Base-by-base conservation (phyloP, 2,329 filamentous ascomycete genomes). In the Escovopsis weberi region DNA sequence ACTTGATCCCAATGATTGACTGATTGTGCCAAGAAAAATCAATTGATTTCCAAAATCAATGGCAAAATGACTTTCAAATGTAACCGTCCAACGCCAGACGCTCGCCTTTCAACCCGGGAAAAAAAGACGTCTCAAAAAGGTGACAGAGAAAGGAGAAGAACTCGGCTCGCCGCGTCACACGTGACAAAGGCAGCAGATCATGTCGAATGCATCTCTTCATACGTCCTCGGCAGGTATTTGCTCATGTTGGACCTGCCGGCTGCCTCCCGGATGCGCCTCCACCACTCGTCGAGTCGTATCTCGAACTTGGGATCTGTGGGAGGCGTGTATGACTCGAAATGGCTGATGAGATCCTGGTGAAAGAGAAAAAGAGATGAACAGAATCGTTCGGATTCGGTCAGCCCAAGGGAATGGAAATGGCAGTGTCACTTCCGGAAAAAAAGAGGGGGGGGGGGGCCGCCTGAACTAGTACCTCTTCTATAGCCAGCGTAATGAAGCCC, bases 401-500 rank as follows among this genome's bases (percentile, higher is more conserved):
- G 8, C 28, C 28, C 8, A 30, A 42, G 32, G 36, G 12, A 26
- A 32, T 33, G 19, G 15, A 19, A 9, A 6, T 9, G 12, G 34
- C 38, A 33, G 35, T 12, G 39, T 23, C 30, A 23, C 23, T 4
- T 23, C 23, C 23, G 23, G 11, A 15, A 28, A 26, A 12, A 41
- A 33, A 2, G 28, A 11, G 26, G 37, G 32, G 11, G 26, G 37
- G n/a, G 12, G 11, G 26, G 37, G 9, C 18, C 26, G 19, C 26
- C n/a, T 11, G 12, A 32, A n/a, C 28, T 43, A 56, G 42, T 42
- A 61, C 60, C 54, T 62, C 59, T 26, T 62, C 53, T 9, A 57
- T 23, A 6, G 60, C 60, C 43, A 62, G 43, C 0, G 60, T 62
- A 40, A 63, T 55, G 43, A 63, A 63, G 11, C 55, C 60, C 40